Evolutionary conservation across 2,329 filamentous ascomycete genomes (phyloP), one percentile per base, ranked within the genome.

Genomic region (Diaporthe velutina): DNA sequence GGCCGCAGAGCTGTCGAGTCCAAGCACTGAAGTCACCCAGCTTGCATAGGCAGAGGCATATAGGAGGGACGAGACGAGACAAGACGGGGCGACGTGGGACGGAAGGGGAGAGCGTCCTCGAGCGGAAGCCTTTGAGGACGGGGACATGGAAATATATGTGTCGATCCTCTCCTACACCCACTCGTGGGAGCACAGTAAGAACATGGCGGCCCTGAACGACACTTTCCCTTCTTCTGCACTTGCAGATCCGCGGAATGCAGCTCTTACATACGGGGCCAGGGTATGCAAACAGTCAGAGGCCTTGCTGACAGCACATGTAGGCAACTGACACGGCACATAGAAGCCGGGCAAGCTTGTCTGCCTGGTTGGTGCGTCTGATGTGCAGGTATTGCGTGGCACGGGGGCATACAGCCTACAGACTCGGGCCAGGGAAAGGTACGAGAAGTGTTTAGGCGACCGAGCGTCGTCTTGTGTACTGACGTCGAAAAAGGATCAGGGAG

Each of bases 61-160:
- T 15, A 42, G 28, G 48, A 50, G n/a, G 40, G n/a, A 68, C 40
- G 67, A 70, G 48, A 60, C 28, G 17, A 61, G 74, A 57, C 38
- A 30, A 60, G 48, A 54, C 30, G 54, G 60, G 61, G 72, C 72
- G 58, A 61, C 58, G 60, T 76, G 52, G 72, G 68, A 76, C 72
- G 60, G 54, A 55, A 54, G n/a, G 28, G 73, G 64, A 52, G 57
- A 66, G 42, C 55, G 57, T 57, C 42, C 64, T 48, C 57, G 61
- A 45, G 40, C 61, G n/a, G 15, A 30, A 61, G 35, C 30, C 22
- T 17, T 35, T 10, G n/a, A 57, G 57, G 74, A 48, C 50, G 74
- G 74, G 57, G 70, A 76, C 74, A 73, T 58, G 40, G 57, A 72
- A 74, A 74, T 76, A 76, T 58, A 42, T 72, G 30, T 68, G 67